phyloP scores from a whole-genome alignment of 768 basidiomycete species.

The Lentinula lateritia region DNA sequence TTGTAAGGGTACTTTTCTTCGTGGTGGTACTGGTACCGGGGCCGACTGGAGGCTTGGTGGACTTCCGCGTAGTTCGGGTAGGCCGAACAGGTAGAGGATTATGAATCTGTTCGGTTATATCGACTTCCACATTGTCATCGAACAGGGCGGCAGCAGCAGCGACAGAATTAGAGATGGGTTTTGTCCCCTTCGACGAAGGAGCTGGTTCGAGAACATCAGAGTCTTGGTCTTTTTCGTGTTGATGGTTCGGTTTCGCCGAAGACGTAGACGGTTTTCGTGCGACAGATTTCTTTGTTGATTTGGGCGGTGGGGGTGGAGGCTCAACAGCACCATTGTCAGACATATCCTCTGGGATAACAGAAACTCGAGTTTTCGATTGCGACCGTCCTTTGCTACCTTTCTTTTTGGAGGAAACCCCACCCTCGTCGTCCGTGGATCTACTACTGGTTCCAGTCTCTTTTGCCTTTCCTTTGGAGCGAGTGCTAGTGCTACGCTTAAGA shows the following conservation, averaged over 20 bases:
- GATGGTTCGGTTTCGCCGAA: constrained; percentile 7
- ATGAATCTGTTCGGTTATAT: constrained; percentile 3
- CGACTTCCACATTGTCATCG: constrained; percentile 8
- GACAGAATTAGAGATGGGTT: constrained; percentile 13
- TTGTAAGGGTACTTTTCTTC: constrained; percentile 7
- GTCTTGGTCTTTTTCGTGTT: constrained; percentile 12
- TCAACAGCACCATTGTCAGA: constrained; percentile 1
- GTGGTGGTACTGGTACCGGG: neutral
- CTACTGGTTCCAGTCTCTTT: neutral
- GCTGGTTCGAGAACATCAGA: constrained; percentile 1
- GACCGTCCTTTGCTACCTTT: constrained; percentile 1
- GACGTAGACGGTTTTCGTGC: constrained; percentile 6
- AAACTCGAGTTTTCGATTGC: constrained; percentile 4
- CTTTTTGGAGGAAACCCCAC: constrained; percentile 3
- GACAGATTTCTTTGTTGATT: neutral
- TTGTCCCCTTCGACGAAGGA: neutral
- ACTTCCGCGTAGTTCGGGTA: neutral
- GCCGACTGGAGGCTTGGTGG: neutral
- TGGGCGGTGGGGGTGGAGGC: neutral
- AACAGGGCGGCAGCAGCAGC: constrained; percentile 3
- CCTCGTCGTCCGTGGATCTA: constrained; percentile 1
- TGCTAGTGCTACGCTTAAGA: neutral
- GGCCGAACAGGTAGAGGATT: neutral
- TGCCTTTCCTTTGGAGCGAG: constrained; percentile 9
- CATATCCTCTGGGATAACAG: constrained; percentile 5